These are phyloP conservation scores for Coemansia sp. DNA, from an alignment of 371 early-diverging fungal species.

Conservation along the genomic window DNA sequence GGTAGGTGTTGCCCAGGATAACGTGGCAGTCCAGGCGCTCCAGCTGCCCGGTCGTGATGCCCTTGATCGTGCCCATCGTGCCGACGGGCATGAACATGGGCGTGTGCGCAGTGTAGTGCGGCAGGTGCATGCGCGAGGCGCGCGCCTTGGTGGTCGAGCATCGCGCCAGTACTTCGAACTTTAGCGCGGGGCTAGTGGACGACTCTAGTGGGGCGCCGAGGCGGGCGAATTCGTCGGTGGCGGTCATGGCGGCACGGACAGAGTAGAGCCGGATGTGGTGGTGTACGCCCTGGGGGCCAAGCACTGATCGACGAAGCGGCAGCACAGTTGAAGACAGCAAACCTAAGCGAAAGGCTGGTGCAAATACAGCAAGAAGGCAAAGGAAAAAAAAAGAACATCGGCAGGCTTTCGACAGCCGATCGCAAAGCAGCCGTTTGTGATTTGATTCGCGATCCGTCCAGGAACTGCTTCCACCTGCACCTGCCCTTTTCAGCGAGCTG, in stretches of 20 bases:
- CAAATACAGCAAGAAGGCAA: background rate
- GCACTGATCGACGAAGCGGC: slow-evolving; percentile 1
- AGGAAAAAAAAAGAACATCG: background rate
- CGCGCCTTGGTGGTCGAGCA: slow-evolving; percentile 93
- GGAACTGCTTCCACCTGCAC: no score
- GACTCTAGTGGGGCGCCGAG: slow-evolving; percentile 34
- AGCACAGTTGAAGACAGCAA: background rate
- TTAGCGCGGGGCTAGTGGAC: slow-evolving; percentile 59
- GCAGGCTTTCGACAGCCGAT: no score
- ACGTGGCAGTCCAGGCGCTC: slow-evolving; percentile 85
- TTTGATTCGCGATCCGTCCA: background rate
- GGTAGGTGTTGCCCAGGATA: slow-evolving; percentile 93
- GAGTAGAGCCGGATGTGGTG: slow-evolving; percentile 2
- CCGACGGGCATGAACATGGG: slow-evolving; percentile 99
- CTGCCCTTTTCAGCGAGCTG: no score
- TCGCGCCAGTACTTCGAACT: slow-evolving; percentile 66
- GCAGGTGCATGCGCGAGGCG: slow-evolving; percentile 75
- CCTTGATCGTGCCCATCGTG: slow-evolving; percentile 96
- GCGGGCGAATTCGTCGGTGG: slow-evolving; percentile 26
- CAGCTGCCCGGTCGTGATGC: slow-evolving; percentile 75
- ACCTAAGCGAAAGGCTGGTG: background rate
- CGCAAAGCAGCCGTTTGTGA: background rate
- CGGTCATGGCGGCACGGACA: slow-evolving; percentile 1
- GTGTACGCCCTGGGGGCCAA: slow-evolving; percentile 7
- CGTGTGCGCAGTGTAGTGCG: slow-evolving; percentile 80